phyloP scores from a whole-genome alignment of 805 yeast species.

The fission yeast (Schizosaccharomyces pombe) region DNA sequence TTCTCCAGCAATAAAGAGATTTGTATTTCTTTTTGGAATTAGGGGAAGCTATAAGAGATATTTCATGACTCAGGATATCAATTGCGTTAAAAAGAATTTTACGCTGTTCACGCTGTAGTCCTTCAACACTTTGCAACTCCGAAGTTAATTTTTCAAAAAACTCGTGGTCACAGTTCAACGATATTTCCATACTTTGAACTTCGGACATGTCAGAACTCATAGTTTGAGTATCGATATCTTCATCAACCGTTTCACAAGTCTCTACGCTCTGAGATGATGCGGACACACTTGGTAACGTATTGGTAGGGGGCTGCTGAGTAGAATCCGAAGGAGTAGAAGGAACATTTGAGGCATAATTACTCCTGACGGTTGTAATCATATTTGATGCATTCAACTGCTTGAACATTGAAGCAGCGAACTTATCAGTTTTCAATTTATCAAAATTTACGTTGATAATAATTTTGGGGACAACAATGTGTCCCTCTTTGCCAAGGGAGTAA shows the following conservation, averaged over 20 bases:
- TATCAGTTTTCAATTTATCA: background rate
- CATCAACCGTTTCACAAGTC: no score
- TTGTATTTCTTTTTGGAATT: conserved; percentile 16
- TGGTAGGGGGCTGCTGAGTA: no score
- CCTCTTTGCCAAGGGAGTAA: background rate
- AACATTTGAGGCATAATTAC: no score
- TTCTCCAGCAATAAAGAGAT: conserved; percentile 49
- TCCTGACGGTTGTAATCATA: no score
- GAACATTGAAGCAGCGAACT: background rate
- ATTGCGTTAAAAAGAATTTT: conserved; percentile 22
- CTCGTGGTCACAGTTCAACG: conserved; percentile 30
- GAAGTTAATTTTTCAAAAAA: conserved; percentile 35
- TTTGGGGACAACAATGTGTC: background rate
- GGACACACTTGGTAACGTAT: no score
- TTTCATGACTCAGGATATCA: conserved; percentile 19
- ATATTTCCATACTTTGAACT: conserved; percentile 16
- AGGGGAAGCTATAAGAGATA: conserved; percentile 22
- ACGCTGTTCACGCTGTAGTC: conserved; percentile 22
- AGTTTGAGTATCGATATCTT: no score
- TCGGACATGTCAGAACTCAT: background rate
- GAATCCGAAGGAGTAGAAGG: no score
- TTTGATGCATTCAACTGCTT: background rate
- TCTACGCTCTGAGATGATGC: no score
- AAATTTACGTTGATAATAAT: background rate
- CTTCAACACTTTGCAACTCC: conserved; percentile 28